Conservation (phyloP, 106 monocot species). For the Amphibolis antarctica region DNA sequence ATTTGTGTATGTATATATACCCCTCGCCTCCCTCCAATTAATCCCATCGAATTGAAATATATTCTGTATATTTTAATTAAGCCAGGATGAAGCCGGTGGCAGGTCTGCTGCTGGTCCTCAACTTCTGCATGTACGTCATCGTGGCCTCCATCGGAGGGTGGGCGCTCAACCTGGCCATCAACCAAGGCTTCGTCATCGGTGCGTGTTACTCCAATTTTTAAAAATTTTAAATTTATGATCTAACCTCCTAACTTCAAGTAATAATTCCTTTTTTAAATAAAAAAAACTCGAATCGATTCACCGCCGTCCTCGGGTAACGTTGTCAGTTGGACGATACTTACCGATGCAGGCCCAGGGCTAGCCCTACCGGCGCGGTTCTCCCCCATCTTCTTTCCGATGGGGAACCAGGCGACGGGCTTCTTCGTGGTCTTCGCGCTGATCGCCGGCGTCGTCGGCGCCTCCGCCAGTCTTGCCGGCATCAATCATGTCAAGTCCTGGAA, state of each 20-base stretch:
- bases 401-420: slow-evolving; percentile 75
- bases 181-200: slow-evolving; percentile 17
- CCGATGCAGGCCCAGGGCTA: slow-evolving; percentile 39
- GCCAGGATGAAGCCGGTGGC: slow-evolving; percentile 8
- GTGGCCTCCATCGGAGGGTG: slow-evolving; percentile 20
- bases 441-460: slow-evolving; percentile 54
- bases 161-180: slow-evolving; percentile 21
- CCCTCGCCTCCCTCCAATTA: neutral
- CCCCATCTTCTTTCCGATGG: slow-evolving; percentile 73
- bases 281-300: neutral
- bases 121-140: slow-evolving; percentile 28
- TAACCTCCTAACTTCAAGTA: too few relatives aligned
- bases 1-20: neutral
- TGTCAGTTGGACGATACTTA: neutral
- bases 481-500: slow-evolving; percentile 57
- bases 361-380: slow-evolving; percentile 55
- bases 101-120: slow-evolving; percentile 18
- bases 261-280: too few relatives aligned
- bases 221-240: too few relatives aligned
- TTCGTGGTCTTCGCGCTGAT: slow-evolving; percentile 71
- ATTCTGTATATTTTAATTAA: neutral
- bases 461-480: slow-evolving; percentile 48
- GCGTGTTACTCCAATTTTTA: too few relatives aligned
- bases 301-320: neutral
- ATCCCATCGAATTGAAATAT: neutral